Evolutionary conservation across 306 rosid genomes (phyloP).

Genomic region (Corylus avellana): DNA sequence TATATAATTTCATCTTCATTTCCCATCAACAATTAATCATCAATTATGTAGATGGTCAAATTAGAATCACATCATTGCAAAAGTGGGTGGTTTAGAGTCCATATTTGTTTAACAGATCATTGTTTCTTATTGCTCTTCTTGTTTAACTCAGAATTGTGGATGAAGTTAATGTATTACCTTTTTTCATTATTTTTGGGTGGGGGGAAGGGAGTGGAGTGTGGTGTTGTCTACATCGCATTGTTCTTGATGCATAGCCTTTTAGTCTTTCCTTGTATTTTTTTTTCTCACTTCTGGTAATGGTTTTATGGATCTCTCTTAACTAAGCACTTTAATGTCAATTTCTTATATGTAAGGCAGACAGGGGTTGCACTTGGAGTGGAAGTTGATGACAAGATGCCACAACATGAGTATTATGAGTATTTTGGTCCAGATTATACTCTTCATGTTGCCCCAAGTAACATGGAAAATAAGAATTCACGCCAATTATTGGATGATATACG

Average conservation of each 20-base stretch:
- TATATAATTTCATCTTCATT: too few species aligned
- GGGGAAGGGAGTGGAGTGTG: neutral
- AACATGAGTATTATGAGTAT: slow-evolving; percentile 86
- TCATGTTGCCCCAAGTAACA: slow-evolving; percentile 95
- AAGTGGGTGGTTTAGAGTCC: slow-evolving; percentile 6
- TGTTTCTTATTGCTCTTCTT: slow-evolving; percentile 16
- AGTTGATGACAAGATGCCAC: slow-evolving; percentile 93
- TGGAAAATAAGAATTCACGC: slow-evolving; percentile 89
- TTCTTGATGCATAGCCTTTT: neutral
- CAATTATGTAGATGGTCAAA: neutral
- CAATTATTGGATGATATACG: slow-evolving; percentile 67
- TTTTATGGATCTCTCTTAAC: neutral
- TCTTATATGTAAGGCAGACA: slow-evolving; percentile 60
- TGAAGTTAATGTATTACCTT: neutral
- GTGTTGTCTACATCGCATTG: neutral
- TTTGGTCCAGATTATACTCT: slow-evolving; percentile 92
- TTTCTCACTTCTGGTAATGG: neutral
- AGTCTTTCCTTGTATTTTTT: neutral
- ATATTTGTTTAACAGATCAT: slow-evolving; percentile 8
- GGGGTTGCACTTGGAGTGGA: slow-evolving; percentile 93
- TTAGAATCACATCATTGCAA: neutral
- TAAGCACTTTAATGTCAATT: slow-evolving; percentile 16
- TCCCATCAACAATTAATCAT: neutral
- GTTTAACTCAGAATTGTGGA: slow-evolving; percentile 10
- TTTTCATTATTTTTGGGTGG: neutral